These are phyloP conservation scores for Arthrobotrys entomopaga DNA, from an alignment of 2,329 filamentous ascomycete species.

Conservation along the genomic window DNA sequence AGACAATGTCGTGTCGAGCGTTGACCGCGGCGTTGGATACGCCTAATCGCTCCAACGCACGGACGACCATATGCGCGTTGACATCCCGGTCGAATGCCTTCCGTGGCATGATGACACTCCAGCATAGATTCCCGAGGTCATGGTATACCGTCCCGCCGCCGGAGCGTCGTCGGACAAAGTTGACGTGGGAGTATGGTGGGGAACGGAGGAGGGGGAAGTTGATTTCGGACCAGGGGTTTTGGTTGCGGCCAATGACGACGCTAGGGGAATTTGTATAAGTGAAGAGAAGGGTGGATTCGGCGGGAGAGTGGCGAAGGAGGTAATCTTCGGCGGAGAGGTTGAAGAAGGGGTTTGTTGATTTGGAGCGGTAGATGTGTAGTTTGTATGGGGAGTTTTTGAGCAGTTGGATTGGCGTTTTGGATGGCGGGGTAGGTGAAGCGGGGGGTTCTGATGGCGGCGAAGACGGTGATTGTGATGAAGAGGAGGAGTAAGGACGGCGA, in stretches of 20 bases:
- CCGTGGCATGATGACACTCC: conserved; percentile 86
- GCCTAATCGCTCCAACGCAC: conserved; percentile 75
- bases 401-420: conserved; percentile 24
- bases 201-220: conserved; percentile 73
- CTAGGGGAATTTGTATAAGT: conserved; percentile 89
- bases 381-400: conserved; percentile 62
- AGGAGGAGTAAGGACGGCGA: conserved; percentile 8
- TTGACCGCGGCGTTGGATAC: conserved; percentile 77
- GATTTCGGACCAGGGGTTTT: conserved; percentile 96
- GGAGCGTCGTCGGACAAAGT: conserved; percentile 81
- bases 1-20: conserved; percentile 88
- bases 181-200: conserved; percentile 56
- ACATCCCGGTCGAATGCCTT: conserved; percentile 80
- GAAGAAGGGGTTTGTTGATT: conserved; percentile 77
- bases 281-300: conserved; percentile 80
- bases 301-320: conserved; percentile 76
- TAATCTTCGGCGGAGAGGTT: conserved; percentile 96
- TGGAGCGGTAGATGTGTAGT: conserved; percentile 77
- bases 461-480: not conserved
- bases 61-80: conserved; percentile 91
- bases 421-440: not conserved
- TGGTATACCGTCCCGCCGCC: conserved; percentile 96
- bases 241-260: conserved; percentile 92
- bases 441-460: not conserved
- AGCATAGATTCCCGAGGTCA: conserved; percentile 92